Evolutionary conservation across 2,329 filamentous ascomycete genomes (phyloP), one percentile per base, ranked within the genome.

Genomic region (Bertia moriformis): DNA sequence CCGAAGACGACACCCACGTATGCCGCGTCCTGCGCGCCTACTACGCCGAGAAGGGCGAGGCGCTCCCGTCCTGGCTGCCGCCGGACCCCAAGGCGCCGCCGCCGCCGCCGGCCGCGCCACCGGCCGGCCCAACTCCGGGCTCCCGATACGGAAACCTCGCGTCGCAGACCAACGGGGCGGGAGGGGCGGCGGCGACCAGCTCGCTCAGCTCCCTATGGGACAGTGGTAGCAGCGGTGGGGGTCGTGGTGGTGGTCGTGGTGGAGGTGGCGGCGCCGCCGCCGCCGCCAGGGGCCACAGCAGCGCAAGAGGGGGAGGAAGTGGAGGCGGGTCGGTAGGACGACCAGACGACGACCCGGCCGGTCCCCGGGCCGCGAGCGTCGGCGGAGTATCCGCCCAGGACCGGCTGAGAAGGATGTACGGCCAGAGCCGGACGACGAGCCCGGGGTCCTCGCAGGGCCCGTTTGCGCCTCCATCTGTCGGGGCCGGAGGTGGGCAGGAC

Each of bases 21-120:
- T 93, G 85, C 61, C 84, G 91, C 50, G 87, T 93, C 24, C 75
- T 98, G 19, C 83, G 91, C 51, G 81, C 78, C 49, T 94, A 96
- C 69, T 96, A 98, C 67, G 74, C 68, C 39, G 88, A 96, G 58
- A 91, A 93, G 54, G 83, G 81, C 48, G 78, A 79, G 17, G 69
- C 77, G 2, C 83, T 88, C 45, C 91, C 91, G 1, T 62, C 67
- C 49, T 96, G 91, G 89, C 78, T 96, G 5, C 86, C 88, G 4
- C 79, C 84, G 4, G 85, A 94, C 57, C 88, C 86, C n/a, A 89
- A 85, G 59, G 74, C 72, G 3, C 75, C 76, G 32, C 22, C 22
- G 22, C 22, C 22, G 7, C 7, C n/a, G 22, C 7, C 22, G 7
- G 22, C 22, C 22, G n/a, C n/a, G 22, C 22, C 22, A 7, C 22